Evolutionary conservation across 768 basidiomycete genomes (phyloP), one percentile per base, ranked within the genome.

Genomic region (Calocera viscosa): DNA sequence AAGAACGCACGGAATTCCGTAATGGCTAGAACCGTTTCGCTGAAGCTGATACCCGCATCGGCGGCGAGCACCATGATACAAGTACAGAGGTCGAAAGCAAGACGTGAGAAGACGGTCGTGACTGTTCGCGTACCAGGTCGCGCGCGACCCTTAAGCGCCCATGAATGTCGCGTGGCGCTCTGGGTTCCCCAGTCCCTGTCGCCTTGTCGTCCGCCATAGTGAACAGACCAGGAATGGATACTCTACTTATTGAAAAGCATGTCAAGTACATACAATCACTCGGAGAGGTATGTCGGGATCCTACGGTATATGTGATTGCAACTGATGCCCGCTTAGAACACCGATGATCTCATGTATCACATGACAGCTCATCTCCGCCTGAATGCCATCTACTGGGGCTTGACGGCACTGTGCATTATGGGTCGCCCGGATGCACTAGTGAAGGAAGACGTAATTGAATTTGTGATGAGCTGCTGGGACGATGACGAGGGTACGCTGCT

Each of bases 331-430:
- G 63, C 26, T n/a, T 67, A 77, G 90, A 87, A 80, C 76, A 87
- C 88, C 67, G 85, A 91, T 79, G 91, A 93, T 70, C 81, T 96
- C 19, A 81, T 83, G 1, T 95, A 95, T 77, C 91, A 95, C 75
- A 81, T 95, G 22, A 94, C 94, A 0, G 81, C 93, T 14, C 96
- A 99, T 76, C 82, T 98, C 7, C 89, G 95, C 7, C 80, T 99
- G 77, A 98, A 97, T 75, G 95, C 94, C 1, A 81, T 98, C 8
- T 99, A 96, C 76, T 99, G 96, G 96, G 96, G 93, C 8, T 79
- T 94, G 41, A 92, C 89, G 0, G 93, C 96, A 0, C 78, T 95
- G 1, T 89, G 82, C 39, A 80, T 93, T 53, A 89, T 98, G 86
- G 84, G 82, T 0, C 83, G 82, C 49, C 79, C 84, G 66, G 88